Base-by-base conservation (phyloP, 2,329 filamentous ascomycete genomes). In the Sclerotiophoma versabilis region DNA sequence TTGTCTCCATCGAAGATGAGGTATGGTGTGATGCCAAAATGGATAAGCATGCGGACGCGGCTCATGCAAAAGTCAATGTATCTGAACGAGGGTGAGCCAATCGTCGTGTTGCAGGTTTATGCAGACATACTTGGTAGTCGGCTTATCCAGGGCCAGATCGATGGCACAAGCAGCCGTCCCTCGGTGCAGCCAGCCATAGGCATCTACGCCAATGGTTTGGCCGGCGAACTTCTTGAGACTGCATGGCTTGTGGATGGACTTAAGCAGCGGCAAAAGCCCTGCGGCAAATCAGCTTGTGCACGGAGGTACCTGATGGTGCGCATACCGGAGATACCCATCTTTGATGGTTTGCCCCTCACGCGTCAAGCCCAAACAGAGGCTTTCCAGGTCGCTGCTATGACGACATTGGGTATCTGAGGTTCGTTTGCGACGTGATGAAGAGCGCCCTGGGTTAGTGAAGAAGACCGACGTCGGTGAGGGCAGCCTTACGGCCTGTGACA, bases 111-210 rank as follows among this genome's bases (percentile, higher is more conserved):
- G 17, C 10, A 17, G 4, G 27, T 12, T 9, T 30, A 12, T 12
- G 23, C 14, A 26, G 77, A 34, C 84, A 71, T 81, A 96, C 90
- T 91, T 96, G 48, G 85, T 88, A 0, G 93, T 98, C 12, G 92
- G 92, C 73, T 91, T 95, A 67, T 86, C 92, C 67, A 93, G 84
- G 29, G 92, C 95, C 59, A 99, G 84, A 68, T 98, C 95, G 68
- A 95, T 86, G 59, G 93, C 92, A 79, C 93, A 98, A 43, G 91
- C 85, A 62, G 96, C 88, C 39, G 92, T 92, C 48, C 93, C 96
- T 64, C 95, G 89, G 76, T 99, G 95, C 49, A 99, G 87, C 95
- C 96, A 99, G 73, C 93, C 95, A 82, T 99, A 99, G 52, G 90
- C 93, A 75, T 99, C 95, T 29, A 99, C 88, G n/a, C 90, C 96